Evolutionary conservation across 768 basidiomycete species (phyloP).

Genomic region (Kwoniella newhampshirensis): DNA sequence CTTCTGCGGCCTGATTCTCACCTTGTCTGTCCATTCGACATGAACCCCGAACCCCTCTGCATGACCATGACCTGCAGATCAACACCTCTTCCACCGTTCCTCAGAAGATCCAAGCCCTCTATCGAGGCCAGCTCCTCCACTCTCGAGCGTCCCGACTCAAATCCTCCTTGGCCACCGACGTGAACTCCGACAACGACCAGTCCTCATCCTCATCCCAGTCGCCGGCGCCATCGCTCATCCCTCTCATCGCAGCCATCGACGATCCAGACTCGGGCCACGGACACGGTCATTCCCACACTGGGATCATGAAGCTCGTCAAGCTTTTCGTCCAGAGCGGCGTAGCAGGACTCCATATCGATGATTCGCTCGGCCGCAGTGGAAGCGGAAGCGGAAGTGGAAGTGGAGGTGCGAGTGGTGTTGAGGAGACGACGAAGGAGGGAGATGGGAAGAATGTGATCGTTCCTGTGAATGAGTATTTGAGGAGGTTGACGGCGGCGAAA

Average conservation of each 20-base stretch:
- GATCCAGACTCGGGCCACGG: conserved; percentile 66
- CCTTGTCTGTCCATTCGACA: no score
- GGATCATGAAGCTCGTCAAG: conserved; percentile 92
- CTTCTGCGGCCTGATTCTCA: no score
- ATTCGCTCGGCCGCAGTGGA: conserved; percentile 81
- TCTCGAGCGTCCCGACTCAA: conserved; percentile 59
- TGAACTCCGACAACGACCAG: conserved; percentile 61
- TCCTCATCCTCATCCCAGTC: conserved; percentile 57
- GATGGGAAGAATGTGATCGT: no score
- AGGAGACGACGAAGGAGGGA: no score
- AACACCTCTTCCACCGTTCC: conserved; percentile 95
- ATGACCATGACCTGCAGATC: no score
- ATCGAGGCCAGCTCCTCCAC: conserved; percentile 87
- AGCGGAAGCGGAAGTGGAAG: conserved; percentile 77
- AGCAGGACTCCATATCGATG: conserved; percentile 86
- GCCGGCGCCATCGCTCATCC: conserved; percentile 56
- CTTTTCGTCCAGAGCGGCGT: conserved; percentile 95
- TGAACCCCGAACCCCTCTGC: no score
- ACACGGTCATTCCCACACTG: no score
- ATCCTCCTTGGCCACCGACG: no score
- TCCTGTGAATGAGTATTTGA: conserved; percentile 80
- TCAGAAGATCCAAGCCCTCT: conserved; percentile 87
- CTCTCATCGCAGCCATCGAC: conserved; percentile 88
- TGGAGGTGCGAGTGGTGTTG: conserved; percentile 90
- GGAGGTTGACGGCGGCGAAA: conserved; percentile 77